Evolutionary conservation across 2,329 filamentous ascomycete genomes (phyloP), one percentile per base, ranked within the genome.

Genomic region (Aureobasidium sp.): DNA sequence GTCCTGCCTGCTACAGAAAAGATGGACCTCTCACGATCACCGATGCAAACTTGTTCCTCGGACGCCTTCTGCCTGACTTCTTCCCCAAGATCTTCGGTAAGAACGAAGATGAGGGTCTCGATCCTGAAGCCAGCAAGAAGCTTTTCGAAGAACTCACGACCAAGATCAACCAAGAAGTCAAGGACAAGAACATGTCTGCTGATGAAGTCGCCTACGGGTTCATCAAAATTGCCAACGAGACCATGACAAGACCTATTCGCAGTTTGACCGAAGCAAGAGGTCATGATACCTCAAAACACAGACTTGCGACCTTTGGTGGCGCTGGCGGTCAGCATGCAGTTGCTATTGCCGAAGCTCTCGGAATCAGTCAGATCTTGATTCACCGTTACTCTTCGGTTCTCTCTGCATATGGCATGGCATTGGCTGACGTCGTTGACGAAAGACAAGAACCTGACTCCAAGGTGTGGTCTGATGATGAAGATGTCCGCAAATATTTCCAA

Each of bases 31-130:
- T 92, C 5, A 94, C 92, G 0, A 92, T 97, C n/a, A 97, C 92
- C 0, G 92, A 97, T 71, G 92, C 92, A 1, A 96, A 96, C 68
- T 74, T 96, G 6, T 90, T 90, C 68, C 84, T 96, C 0, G 92
- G 92, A 0, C 83, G 92, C 43, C 78, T 97, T 4, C 76, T 96
- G 1, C 92, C 92, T 0, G 90, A 95, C 65, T 96, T 94, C 79
- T 97, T 97, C 70, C 92, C 92, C 0, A 93, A 92, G 72, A 97
- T 97, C 63, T 97, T 97, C 69, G 93, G 93, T 50, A 88, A 90
- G 72, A 88, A 92, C 48, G 92, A 97, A 71, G 82, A 96, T 63
- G 84, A 94, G 72, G 87, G 87, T 0, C 76, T 97, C 1, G 92
- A 96, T 71, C 79, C 84, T 1, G 82, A 88, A 62, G 88, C 89